Evolutionary conservation across 305 asterid species (phyloP), one percentile per base, ranked within the genome.

Genomic region (Fraxinus latifolia): DNA sequence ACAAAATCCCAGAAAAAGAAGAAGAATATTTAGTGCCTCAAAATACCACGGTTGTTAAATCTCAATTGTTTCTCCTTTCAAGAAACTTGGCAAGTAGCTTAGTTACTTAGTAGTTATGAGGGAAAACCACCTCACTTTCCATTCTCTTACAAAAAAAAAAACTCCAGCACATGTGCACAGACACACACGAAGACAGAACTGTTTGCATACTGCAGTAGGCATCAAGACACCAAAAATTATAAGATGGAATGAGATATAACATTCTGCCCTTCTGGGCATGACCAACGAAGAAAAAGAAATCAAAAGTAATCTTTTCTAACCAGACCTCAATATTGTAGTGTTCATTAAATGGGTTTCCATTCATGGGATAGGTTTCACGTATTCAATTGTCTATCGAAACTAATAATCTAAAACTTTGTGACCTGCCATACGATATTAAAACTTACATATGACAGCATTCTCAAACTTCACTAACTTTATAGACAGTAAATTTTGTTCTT

Each of bases 361-460:
- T 55, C 37, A 32, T 36, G 42, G 3, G 36, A 44, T 50, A 50
- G 60, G 62, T 53, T 53, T n/a, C 62, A n/a, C 62, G 2, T n/a
- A 53, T 53, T 53, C 25, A 17, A 53, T n/a, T 53, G 25, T n/a
- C 65, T 53, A n/a, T 19, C 4, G 21, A 50, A 15, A 50, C 19
- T 6, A 7, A 21, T 19, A 21, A 14, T 62, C 32, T 62, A 62
- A 62, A 62, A 21, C 72, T 62, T 23, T 23, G 33, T 25, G 33
- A 62, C 17, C 72, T 62, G 36, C 77, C 60, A 83, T 62, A 25
- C 5, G 25, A 47, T 37, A 25, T 67, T 77, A 62, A 80, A 76
- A 14, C 25, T 71, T 55, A 50, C 78, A 72, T 32, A 5, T 23
- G 42, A 68, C 74, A 31, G 11, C 32, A 47, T 15, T 80, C 33